A percentile compares a stretch with the other conserved stretches of the same genome.
phyloP scores from a whole-genome alignment of 108 stramenopile genomes.

The Licmophora abbreviata region DNA sequence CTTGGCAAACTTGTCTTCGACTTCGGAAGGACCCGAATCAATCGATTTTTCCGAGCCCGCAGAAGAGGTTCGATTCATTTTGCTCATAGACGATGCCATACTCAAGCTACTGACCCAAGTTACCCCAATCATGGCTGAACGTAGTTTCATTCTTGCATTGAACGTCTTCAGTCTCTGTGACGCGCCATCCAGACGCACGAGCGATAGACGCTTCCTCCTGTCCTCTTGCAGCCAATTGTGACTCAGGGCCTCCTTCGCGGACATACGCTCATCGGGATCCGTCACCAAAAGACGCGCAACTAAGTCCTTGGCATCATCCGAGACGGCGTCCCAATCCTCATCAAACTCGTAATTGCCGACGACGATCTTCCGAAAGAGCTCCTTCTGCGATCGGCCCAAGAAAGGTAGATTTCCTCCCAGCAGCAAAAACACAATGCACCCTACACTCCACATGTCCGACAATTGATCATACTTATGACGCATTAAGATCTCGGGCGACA shows the following conservation, averaged over 20 bases:
- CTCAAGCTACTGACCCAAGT: conserved; percentile 45
- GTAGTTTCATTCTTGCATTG: conserved; percentile 80
- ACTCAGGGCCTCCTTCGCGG: conserved; percentile 57
- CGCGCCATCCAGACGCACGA: conserved; percentile 33
- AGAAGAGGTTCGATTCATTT: too few relatives aligned
- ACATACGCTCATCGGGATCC: conserved; percentile 70
- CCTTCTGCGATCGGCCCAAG: conserved; percentile 63
- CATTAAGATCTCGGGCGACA: conserved; percentile 93
- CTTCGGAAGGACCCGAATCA: too few relatives aligned
- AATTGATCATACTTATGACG: conserved; percentile 66
- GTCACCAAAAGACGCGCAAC: conserved; percentile 54
- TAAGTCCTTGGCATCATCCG: conserved; percentile 81
- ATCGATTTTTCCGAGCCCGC: too few relatives aligned
- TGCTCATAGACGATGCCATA: conserved; percentile 26
- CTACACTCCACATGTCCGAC: conserved; percentile 96
- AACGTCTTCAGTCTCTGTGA: conserved; percentile 75
- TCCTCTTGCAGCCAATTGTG: conserved; percentile 66
- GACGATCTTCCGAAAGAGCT: conserved; percentile 67
- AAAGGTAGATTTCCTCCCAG: conserved; percentile 87
- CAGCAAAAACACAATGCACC: conserved; percentile 90
- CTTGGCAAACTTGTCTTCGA: too few relatives aligned
- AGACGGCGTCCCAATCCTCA: conserved; percentile 66
- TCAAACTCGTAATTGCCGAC: conserved; percentile 63
- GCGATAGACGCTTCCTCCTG: conserved; percentile 32
- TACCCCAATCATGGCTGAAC: conserved; percentile 76